These are phyloP conservation scores for Candida silvatica DNA, from an alignment of 805 yeast species.

Conservation along the genomic window DNA sequence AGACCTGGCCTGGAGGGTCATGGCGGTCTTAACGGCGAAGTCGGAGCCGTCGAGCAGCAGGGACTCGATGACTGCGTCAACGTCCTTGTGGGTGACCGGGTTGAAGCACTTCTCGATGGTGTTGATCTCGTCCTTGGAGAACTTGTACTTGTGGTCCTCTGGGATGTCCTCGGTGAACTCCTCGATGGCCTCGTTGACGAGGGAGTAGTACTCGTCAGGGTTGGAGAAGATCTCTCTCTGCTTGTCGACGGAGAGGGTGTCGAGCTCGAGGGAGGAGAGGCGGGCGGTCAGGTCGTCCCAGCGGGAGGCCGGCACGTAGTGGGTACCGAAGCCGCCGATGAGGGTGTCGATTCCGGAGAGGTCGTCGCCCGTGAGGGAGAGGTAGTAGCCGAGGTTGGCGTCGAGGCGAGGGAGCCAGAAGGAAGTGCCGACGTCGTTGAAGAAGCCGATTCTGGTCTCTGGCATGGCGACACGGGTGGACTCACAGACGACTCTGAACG, in stretches of 20 bases:
- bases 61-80: conserved; percentile 48
- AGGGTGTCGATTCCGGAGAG: conserved; percentile 76
- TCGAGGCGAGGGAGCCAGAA: conserved; percentile 81
- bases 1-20: conserved; percentile 56
- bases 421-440: conserved; percentile 93
- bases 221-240: conserved; percentile 12
- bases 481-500: conserved; percentile 91
- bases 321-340: conserved; percentile 82
- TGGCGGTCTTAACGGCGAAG: conserved; percentile 55
- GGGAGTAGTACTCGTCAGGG: conserved; percentile 35
- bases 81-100: conserved; percentile 26
- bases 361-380: conserved; percentile 80
- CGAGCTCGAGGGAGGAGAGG: conserved; percentile 47
- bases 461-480: conserved; percentile 94
- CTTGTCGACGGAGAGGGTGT: conserved; percentile 12
- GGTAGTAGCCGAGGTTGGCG: conserved; percentile 74
- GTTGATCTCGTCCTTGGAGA: conserved; percentile 43
- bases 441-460: conserved; percentile 92
- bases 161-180: conserved; percentile 72
- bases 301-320: conserved; percentile 65
- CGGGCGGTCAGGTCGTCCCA: conserved; percentile 55
- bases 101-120: conserved; percentile 66
- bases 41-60: conserved; percentile 47
- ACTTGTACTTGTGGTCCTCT: conserved; percentile 48
- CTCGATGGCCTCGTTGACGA: conserved; percentile 67